Evolutionary conservation across 1,284 basidiomycete genomes (phyloP), one percentile per base, ranked within the genome.

Genomic region (Trichosporon coremiiforme): DNA sequence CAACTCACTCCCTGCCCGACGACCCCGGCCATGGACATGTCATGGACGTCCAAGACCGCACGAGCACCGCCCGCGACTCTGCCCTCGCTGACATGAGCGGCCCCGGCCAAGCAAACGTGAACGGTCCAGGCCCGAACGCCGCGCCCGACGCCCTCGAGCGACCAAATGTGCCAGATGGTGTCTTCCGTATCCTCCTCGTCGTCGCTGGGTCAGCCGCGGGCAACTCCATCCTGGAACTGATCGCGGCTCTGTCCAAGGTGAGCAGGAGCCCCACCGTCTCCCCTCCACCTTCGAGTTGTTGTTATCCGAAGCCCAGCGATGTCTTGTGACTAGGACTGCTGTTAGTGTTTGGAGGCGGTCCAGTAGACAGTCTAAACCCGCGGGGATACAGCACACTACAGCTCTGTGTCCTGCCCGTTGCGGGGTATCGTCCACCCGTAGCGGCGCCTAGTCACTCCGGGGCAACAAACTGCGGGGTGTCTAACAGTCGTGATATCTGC

Each of bases 1-100:
- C 10, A n/a, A 35, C 57, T 5, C 31, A 4, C 50, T 53, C 20
- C 50, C 50, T 53, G 20, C 10, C 50, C 20, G 5, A 17, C 15
- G 2, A 22, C 20, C 50, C 50, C 17, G 57, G 31, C 57, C 57
- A 62, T 62, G 57, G 57, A 62, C 31, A 33, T 33, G 57, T 35
- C 57, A 62, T 62, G 57, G 57, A 62, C 57, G 17, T 35, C 31
- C 57, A 35, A 13, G 15, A 35, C 31, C 7, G 57, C 29, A 62
- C 31, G 57, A 62, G 57, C 57, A 62, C 31, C 25, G 25, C 13
- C 31, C 55, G 55, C 55, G 31, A 60, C 29, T 9, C 25, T 12
- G 55, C 13, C 55, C 31, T 15, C 57, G 17, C 53, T 20, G 29
- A n/a, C 57, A 62, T 62, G 57, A 62, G 55, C 29, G 29, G 33